phyloP scores from a whole-genome alignment of 1,139 yeast genomes.

The Blastobotrys raffinosifermentans region DNA sequence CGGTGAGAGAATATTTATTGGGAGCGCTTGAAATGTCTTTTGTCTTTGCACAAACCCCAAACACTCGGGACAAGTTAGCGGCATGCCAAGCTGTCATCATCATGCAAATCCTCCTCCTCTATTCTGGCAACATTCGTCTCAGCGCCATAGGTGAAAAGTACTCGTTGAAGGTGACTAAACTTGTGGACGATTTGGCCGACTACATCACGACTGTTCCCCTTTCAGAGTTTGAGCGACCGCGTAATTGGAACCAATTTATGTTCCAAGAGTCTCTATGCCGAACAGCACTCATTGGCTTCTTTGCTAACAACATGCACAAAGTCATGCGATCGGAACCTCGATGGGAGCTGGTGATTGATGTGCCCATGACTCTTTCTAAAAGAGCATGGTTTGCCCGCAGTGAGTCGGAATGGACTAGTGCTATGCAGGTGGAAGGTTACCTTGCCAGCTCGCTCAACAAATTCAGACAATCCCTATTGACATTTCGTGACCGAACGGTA shows the following conservation, averaged over 20 bases:
- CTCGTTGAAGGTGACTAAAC: conserved; percentile 5
- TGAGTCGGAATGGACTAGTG: conserved; percentile 2
- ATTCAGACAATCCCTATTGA: not conserved
- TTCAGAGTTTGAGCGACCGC: not conserved
- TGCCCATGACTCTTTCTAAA: conserved; percentile 4
- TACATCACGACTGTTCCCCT: conserved; percentile 1
- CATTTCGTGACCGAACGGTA: not conserved
- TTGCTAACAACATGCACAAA: conserved; percentile 1
- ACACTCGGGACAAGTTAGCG: conserved; percentile 14
- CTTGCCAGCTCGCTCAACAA: not conserved
- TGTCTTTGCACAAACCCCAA: not conserved
- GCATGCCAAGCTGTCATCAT: conserved; percentile 13
- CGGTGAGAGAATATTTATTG: conserved; percentile 1
- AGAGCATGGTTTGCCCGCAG: conserved; percentile 3
- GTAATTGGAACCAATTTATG: conserved; percentile 10
- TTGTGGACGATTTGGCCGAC: conserved; percentile 14
- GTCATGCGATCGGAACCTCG: not conserved
- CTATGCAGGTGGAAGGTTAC: not conserved
- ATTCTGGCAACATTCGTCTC: conserved; percentile 10
- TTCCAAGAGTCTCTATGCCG: conserved; percentile 12
- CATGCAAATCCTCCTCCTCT: conserved; percentile 12
- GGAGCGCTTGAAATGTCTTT: too few species aligned
- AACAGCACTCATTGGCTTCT: conserved; percentile 9
- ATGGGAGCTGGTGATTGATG: conserved; percentile 1
- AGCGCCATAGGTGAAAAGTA: conserved; percentile 9